Conservation (phyloP, 2,329 filamentous ascomycete genomes). For the Seiridium cupressi region DNA sequence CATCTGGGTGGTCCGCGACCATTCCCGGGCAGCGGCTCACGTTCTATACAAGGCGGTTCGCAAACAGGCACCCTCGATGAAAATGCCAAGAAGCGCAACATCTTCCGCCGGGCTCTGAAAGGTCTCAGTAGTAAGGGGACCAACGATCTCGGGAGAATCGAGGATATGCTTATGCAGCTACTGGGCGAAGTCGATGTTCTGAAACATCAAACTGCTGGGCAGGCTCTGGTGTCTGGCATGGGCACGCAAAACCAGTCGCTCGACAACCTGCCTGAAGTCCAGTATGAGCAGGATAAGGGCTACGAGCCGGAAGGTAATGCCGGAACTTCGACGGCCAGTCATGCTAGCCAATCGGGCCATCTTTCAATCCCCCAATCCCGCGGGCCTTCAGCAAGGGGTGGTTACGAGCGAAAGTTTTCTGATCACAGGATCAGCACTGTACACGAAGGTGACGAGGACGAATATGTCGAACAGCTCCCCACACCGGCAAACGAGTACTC, state of each 20-base stretch:
- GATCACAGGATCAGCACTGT: conserved; percentile 90
- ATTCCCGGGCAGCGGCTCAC: conserved; percentile 64
- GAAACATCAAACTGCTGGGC: conserved; percentile 57
- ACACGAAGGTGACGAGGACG: conserved; percentile 77
- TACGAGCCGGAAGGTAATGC: conserved; percentile 84
- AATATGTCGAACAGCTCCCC: conserved; percentile 46
- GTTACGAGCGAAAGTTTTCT: conserved; percentile 57
- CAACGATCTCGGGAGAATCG: conserved; percentile 84
- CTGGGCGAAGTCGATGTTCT: conserved; percentile 87
- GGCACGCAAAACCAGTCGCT: conserved; percentile 61
- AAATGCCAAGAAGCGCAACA: conserved; percentile 79
- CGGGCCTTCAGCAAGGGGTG: conserved; percentile 40
- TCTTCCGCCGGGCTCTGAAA: conserved; percentile 93
- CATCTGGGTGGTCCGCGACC: conserved; percentile 84
- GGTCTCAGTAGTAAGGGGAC: conserved; percentile 84
- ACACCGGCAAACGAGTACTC: conserved; percentile 49
- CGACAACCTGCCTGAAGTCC: conserved; percentile 62
- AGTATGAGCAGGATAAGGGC: conserved; percentile 68
- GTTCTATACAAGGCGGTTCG: conserved; percentile 57
- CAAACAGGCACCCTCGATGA: conserved; percentile 56
- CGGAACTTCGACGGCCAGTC: conserved; percentile 70
- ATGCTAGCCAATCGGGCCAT: conserved; percentile 73
- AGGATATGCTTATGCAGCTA: conserved; percentile 88
- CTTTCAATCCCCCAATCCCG: conserved; percentile 60
- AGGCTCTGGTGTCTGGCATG: conserved; percentile 24